Conservation (phyloP, 1,284 basidiomycete genomes). For the Pascua guehoae region DNA sequence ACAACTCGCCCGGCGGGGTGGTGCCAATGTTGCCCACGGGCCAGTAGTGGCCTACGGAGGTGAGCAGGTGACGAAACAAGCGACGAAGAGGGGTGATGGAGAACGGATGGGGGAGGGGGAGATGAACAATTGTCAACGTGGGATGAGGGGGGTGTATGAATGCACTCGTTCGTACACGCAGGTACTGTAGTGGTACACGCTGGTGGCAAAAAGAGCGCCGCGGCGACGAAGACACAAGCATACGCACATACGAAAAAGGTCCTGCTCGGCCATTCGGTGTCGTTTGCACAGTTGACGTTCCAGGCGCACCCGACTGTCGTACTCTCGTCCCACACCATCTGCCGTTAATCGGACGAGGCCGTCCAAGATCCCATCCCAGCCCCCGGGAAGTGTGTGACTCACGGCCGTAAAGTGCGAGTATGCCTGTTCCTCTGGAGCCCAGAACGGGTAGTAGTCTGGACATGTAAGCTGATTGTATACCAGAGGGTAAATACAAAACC, state of each 20-base stretch:
- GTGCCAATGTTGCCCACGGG: conserved; percentile 12
- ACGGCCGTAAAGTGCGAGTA: conserved; percentile 18
- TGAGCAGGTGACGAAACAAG: neutral
- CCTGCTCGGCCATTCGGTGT: conserved; percentile 7
- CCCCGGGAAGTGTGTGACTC: neutral
- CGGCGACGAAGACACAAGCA: too few relatives aligned
- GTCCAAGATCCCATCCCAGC: too few relatives aligned
- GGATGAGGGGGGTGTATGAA: too few relatives aligned
- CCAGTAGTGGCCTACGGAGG: conserved; percentile 17
- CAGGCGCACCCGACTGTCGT: conserved; percentile 15
- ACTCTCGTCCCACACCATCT: conserved; percentile 16
- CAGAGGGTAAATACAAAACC: too few relatives aligned
- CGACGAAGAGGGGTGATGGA: neutral
- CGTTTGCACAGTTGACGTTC: conserved; percentile 14
- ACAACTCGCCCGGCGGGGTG: conserved; percentile 8
- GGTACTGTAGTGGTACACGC: too few relatives aligned
- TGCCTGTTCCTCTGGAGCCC: conserved; percentile 9
- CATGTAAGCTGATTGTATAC: neutral
- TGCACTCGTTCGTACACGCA: too few relatives aligned
- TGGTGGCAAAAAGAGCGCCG: too few relatives aligned
- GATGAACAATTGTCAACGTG: neutral
- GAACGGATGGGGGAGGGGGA: neutral
- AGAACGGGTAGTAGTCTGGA: conserved; percentile 18
- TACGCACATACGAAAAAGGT: conserved; percentile 18
- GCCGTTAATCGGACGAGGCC: neutral